Evolutionary conservation across 192 early-diverging fungal genomes (phyloP).

Genomic region (Rhizoclosmatium globosum): DNA sequence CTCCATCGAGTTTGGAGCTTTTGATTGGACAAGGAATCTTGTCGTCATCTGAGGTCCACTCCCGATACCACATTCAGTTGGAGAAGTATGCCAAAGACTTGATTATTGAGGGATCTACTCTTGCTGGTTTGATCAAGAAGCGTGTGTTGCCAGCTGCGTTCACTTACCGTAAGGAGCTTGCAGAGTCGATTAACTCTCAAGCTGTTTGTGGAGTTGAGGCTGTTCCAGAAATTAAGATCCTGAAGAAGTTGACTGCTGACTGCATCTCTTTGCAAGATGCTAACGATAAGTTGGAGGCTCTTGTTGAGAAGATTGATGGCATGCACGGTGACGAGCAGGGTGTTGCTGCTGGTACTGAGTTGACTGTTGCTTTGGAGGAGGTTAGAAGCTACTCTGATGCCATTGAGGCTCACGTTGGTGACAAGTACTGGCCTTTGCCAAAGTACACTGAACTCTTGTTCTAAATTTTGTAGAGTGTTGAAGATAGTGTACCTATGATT

Average conservation of each 20-base stretch:
- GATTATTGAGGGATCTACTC: slow-evolving; percentile 89
- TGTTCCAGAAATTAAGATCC: slow-evolving; percentile 73
- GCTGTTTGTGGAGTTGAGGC: slow-evolving; percentile 61
- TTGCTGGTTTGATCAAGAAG: slow-evolving; percentile 79
- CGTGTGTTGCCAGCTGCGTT: slow-evolving; percentile 90
- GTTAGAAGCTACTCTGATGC: slow-evolving; percentile 74
- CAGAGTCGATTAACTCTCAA: slow-evolving; percentile 76
- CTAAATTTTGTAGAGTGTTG: not conserved
- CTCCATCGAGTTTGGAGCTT: slow-evolving; percentile 75
- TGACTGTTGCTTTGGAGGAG: slow-evolving; percentile 78
- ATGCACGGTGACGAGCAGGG: slow-evolving; percentile 72
- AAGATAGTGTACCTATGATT: no score
- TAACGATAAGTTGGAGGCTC: slow-evolving; percentile 61
- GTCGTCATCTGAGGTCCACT: slow-evolving; percentile 83
- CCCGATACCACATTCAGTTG: slow-evolving; percentile 93
- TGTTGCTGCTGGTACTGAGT: slow-evolving; percentile 61
- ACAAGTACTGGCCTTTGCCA: slow-evolving; percentile 97
- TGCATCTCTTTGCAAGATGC: slow-evolving; percentile 64
- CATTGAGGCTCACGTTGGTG: slow-evolving; percentile 80
- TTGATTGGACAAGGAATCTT: slow-evolving; percentile 85
- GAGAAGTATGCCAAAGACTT: slow-evolving; percentile 99
- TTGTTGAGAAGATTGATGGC: slow-evolving; percentile 65
- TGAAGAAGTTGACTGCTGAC: slow-evolving; percentile 72
- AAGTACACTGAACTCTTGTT: slow-evolving; percentile 89
- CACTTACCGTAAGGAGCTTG: slow-evolving; percentile 86